Evolutionary conservation across 2,329 filamentous ascomycete genomes (phyloP).

Genomic region (Pseudocercospora vitis): DNA sequence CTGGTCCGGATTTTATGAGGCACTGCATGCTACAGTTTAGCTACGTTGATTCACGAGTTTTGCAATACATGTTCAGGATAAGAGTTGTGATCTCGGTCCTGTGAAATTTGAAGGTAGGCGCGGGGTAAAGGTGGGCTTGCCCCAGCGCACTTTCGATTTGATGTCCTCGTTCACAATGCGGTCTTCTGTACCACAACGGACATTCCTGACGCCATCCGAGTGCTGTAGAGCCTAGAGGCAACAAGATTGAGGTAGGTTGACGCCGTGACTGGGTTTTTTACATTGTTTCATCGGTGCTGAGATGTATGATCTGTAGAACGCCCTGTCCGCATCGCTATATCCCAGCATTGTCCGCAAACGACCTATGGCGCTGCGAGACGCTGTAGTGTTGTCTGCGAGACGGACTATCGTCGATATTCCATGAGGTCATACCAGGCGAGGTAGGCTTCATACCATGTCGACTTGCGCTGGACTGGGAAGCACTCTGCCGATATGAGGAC

Average conservation of each 20-base stretch:
- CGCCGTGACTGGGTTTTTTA: background rate
- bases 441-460: background rate
- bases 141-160: conserved; percentile 2
- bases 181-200: background rate
- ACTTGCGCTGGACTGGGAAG: background rate
- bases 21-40: conserved; percentile 4
- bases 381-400: background rate
- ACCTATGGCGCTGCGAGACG: background rate
- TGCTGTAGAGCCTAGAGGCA: background rate
- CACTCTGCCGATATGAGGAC: too few species aligned
- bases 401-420: background rate
- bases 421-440: background rate
- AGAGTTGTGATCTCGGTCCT: background rate
- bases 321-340: background rate
- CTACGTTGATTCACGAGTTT: background rate
- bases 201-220: background rate
- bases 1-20: background rate
- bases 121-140: background rate
- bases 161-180: background rate
- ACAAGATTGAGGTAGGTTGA: background rate
- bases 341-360: background rate
- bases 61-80: background rate
- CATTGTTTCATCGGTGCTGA: background rate
- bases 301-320: background rate
- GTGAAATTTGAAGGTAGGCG: background rate